Evolutionary conservation across 805 yeast species (phyloP), one percentile per base, ranked within the genome.

Genomic region (Cyberlindnera sargentensis): DNA sequence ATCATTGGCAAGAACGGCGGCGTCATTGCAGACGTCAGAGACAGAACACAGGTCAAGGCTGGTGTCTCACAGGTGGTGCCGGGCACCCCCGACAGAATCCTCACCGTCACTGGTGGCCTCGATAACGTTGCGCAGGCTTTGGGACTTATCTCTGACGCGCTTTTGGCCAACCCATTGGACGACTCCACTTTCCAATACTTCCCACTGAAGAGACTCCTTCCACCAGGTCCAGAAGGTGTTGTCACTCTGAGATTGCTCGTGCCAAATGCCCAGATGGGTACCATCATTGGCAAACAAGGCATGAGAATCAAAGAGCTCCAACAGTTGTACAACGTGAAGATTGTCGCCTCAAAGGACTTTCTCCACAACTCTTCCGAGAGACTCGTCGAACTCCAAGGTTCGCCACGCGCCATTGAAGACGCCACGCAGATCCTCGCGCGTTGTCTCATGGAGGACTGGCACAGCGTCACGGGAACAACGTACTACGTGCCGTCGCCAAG

Each of bases 181-280:
- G 58, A 53, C 15, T 40, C 52, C 8, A 57, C 64, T 10, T 78
- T 74, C 66, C 75, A 64, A 43, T 78, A 66, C 51, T 78, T 75
- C 66, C 86, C 84, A 40, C 66, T 76, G 52, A 78, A 77, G 60
- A 74, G 80, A 55, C 67, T 80, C 56, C 68, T 76, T 57, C 70
- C 76, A 40, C 74, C 79, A 6, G 61, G 71, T 26, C 66, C 73
- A 29, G 73, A 72, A 36, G 79, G 77, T 27, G 70, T 75, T 40
- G 72, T 76, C 31, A 70, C 77, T 31, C 62, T 88, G 55, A 74
- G 96, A 57, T 68, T 89, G 37, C 68, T 89, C 49, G 72, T 88
- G 46, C 88, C 96, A 34, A 87, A 88, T 63, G 73, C 81, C 41
- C 95, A 87, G 61, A 80, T 88, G 78, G 95, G 96, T 34, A 80